phyloP scores from a whole-genome alignment of 2,329 filamentous ascomycete species.

The Cylindrodendrum hubeiense region DNA sequence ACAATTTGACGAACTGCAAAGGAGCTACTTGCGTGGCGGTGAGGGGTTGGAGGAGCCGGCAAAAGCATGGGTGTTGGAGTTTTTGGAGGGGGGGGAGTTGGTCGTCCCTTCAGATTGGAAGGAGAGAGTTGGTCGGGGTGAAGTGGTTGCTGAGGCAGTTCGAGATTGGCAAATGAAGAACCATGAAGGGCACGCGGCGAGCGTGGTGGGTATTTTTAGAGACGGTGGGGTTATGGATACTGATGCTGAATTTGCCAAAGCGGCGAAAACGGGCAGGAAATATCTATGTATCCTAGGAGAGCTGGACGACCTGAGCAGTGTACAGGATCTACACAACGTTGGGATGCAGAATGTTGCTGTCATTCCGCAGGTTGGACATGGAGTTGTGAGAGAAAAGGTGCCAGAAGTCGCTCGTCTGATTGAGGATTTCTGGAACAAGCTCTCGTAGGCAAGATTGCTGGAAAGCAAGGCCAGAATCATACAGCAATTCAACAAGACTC shows the following conservation, averaged over 20 bases:
- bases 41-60: constrained; percentile 47
- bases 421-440: constrained; percentile 31
- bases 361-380: constrained; percentile 37
- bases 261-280: constrained; percentile 20
- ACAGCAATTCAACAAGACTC: no score
- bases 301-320: constrained; percentile 36
- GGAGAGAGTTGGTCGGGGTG: constrained; percentile 53
- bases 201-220: constrained; percentile 59
- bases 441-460: no score
- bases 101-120: constrained; percentile 59
- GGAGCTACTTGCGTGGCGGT: constrained; percentile 37
- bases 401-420: constrained; percentile 34
- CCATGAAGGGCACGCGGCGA: constrained; percentile 59
- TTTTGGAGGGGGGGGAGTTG: constrained; percentile 58
- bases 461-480: no score
- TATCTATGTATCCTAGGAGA: constrained; percentile 41
- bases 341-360: constrained; percentile 40
- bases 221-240: constrained; percentile 58
- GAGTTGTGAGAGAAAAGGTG: constrained; percentile 41
- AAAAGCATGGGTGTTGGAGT: constrained; percentile 51
- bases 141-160: constrained; percentile 61
- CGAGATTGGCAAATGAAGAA: constrained; percentile 60
- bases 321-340: constrained; percentile 20
- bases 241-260: constrained; percentile 37
- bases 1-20: constrained; percentile 45